phyloP scores from a whole-genome alignment of 2,329 filamentous ascomycete species.

The Truncatella angustata region DNA sequence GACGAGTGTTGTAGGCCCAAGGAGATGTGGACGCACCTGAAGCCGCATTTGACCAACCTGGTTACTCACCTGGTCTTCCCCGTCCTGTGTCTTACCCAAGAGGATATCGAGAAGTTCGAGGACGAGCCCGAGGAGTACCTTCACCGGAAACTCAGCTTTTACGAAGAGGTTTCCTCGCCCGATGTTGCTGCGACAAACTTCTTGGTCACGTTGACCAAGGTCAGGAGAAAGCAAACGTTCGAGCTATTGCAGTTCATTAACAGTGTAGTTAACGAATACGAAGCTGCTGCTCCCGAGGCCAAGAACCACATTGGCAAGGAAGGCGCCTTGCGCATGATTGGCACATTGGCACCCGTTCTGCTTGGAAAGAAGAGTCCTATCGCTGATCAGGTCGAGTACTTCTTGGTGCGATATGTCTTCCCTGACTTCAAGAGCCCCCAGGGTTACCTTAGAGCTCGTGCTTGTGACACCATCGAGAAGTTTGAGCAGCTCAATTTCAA shows the following conservation, averaged over 20 bases:
- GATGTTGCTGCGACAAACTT: conserved; percentile 97
- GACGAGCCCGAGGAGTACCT: conserved; percentile 95
- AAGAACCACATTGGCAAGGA: conserved; percentile 97
- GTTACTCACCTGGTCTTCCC: conserved; percentile 96
- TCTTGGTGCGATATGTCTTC: conserved; percentile 97
- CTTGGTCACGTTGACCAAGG: conserved; percentile 90
- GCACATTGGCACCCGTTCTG: conserved; percentile 88
- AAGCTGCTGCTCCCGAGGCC: conserved; percentile 76
- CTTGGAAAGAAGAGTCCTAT: conserved; percentile 98
- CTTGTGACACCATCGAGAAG: conserved; percentile 96
- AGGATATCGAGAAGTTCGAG: conserved; percentile 91
- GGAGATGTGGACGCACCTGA: conserved; percentile 92
- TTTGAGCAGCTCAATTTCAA: conserved; percentile 97
- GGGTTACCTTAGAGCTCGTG: conserved; percentile 88
- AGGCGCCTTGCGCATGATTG: conserved; percentile 94
- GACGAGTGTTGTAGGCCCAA: conserved; percentile 98
- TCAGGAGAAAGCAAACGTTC: conserved; percentile 92
- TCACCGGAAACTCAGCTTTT: conserved; percentile 95
- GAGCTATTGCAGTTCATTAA: conserved; percentile 95
- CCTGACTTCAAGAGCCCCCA: conserved; percentile 92
- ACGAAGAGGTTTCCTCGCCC: conserved; percentile 92
- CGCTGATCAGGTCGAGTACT: conserved; percentile 95
- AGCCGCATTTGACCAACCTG: conserved; percentile 88
- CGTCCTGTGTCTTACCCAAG: conserved; percentile 85
- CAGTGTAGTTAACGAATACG: conserved; percentile 89